Conservation (phyloP, 495 filamentous ascomycete species). For the Trichocladium antarcticum region DNA sequence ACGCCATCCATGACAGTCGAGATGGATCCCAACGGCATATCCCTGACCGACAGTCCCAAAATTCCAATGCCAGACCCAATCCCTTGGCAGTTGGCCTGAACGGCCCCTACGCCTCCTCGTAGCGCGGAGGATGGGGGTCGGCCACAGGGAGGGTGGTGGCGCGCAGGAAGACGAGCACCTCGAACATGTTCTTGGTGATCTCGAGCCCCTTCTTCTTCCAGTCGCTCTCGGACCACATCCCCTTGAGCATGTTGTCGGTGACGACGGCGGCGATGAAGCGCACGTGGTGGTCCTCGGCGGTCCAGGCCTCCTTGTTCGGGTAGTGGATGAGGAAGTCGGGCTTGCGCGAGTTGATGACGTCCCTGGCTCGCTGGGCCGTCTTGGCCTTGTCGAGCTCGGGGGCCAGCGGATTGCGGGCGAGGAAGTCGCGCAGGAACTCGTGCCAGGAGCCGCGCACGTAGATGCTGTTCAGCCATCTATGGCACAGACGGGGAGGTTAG, state of each 20-base stretch:
- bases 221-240: constrained; percentile 21
- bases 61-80: too few species aligned
- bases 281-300: constrained; percentile 22
- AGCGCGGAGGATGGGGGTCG: constrained; percentile 11
- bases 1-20: too few species aligned
- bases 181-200: constrained; percentile 20
- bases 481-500: background rate
- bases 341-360: constrained; percentile 18
- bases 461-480: constrained; percentile 18
- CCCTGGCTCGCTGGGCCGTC: constrained; percentile 15
- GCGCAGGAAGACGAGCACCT: constrained; percentile 23
- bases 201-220: constrained; percentile 18
- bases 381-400: constrained; percentile 23
- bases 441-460: constrained; percentile 24
- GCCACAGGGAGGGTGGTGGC: background rate
- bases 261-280: constrained; percentile 25
- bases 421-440: constrained; percentile 23
- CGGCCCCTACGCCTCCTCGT: constrained; percentile 8
- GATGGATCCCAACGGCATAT: too few species aligned
- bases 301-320: constrained; percentile 23
- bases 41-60: too few species aligned
- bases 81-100: too few species aligned
- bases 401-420: constrained; percentile 8
- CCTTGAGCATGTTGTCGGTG: constrained; percentile 19
- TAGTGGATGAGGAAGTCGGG: constrained; percentile 21